Percentiles rank a stretch among this genome's conserved stretches.
These are phyloP conservation scores for Diutina catenulata DNA, from an alignment of 1,139 yeast genomes.

Conservation along the genomic window DNA sequence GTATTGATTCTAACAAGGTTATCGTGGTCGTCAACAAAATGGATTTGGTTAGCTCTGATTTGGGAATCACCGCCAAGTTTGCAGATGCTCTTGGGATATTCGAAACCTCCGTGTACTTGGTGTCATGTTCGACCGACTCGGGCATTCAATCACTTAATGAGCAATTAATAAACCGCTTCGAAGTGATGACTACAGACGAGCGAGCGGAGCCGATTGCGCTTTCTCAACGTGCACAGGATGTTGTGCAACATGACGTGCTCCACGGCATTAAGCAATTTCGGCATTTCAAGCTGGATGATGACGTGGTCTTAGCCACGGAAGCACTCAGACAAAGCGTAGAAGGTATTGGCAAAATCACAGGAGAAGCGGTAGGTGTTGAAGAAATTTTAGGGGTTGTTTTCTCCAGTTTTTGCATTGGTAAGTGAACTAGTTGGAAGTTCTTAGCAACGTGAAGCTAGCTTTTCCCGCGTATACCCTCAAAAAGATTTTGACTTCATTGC, in stretches of 20 bases:
- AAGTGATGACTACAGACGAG: conserved; percentile 35
- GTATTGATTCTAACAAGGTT: conserved; percentile 15
- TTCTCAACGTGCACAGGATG: conserved; percentile 66
- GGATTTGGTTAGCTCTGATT: conserved; percentile 34
- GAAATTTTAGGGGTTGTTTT: conserved; percentile 88
- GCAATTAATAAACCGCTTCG: conserved; percentile 31
- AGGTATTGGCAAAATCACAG: conserved; percentile 88
- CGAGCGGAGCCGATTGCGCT: conserved; percentile 52
- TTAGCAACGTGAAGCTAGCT: too few relatives aligned
- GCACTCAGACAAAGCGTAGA: conserved; percentile 63
- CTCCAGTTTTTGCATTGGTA: conserved; percentile 88
- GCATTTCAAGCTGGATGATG: conserved; percentile 39
- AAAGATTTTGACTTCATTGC: too few relatives aligned
- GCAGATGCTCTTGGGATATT: conserved; percentile 15
- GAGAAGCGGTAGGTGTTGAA: conserved; percentile 79
- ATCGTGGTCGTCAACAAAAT: conserved; percentile 44
- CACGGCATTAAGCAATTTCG: conserved; percentile 57
- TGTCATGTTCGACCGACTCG: conserved; percentile 50
- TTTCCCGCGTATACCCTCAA: too few relatives aligned
- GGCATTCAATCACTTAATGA: conserved; percentile 44
- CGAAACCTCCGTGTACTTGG: conserved; percentile 23
- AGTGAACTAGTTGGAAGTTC: too few relatives aligned
- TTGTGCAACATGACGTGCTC: conserved; percentile 60
- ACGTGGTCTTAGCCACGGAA: conserved; percentile 75
- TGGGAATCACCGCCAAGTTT: conserved; percentile 13